Evolutionary conservation across 306 rosid genomes (phyloP), one percentile per base, ranked within the genome.

Genomic region (Quercus variabilis): DNA sequence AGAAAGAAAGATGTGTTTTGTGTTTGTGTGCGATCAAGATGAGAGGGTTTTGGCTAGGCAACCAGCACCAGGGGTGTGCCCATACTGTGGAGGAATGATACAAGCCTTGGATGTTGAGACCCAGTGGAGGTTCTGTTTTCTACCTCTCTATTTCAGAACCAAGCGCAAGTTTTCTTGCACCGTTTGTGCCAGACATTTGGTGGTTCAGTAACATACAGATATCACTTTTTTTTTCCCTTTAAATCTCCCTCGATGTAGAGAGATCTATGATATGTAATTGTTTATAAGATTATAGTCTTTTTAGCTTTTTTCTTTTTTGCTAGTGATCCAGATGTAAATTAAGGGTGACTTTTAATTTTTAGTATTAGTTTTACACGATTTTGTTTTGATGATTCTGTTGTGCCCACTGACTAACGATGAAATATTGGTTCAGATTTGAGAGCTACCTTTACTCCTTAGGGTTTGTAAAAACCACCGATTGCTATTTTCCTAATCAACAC

Each of bases 11-110:
- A 92, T 91, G 99, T 95, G 97, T 86, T 38, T 92, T 13, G 96
- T 95, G 74, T 95, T 92, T 68, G 92, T 91, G 14, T 92, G 99
- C 54, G 97, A 92, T 35, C 73, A 92, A 68, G 87, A 91, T 6
- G 92, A 94, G 79, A 83, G 75, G 81, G 97, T 87, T 26, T 38
- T 92, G 31, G 82, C 91, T 2, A 89, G 99, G 85, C 94, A 95
- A 52, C 46, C 86, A 52, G 99, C 97, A 46, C 85, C 92, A 0
- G 99, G 99, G 71, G 75, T 80, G 0, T 92, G 99, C 54, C 94
- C 99, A 5, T 85, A 71, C 84, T 92, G 99, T 26, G 94, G 97
- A 80, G 97, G 98, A 21, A 76, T 76, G 85, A 77, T 94, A 9
- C 99, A 91, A 58, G 97, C 97, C 20, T 65, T 88, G 88, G 95